Evolutionary conservation across 228 moss, liverwort and hornwort genomes (phyloP).

Genomic region (Sphagnum magellanicum): DNA sequence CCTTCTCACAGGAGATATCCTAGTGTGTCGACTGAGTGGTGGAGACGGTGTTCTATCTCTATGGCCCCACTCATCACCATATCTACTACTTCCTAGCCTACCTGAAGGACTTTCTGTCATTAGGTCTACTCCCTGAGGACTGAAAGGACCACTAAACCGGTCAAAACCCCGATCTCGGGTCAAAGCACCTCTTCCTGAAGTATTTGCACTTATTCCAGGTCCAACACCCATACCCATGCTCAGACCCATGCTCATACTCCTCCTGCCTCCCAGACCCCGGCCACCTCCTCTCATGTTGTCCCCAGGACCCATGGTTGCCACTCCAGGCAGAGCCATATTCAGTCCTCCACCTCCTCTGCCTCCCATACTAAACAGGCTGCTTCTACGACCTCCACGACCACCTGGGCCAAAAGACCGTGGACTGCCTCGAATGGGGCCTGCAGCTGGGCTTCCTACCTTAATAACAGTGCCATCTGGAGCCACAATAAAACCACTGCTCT

Average conservation of each 20-base stretch:
- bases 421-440: constrained; percentile 52
- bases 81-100: constrained; percentile 49
- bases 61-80: constrained; percentile 48
- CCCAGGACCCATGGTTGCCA: constrained; percentile 51
- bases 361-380: constrained; percentile 57
- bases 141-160: constrained; percentile 47
- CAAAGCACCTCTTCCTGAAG: constrained; percentile 37
- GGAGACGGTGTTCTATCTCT: constrained; percentile 28
- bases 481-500: constrained; percentile 99
- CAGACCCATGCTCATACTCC: constrained; percentile 54
- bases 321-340: constrained; percentile 50
- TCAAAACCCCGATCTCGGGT: constrained; percentile 63
- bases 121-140: constrained; percentile 41
- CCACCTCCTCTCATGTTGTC: constrained; percentile 53
- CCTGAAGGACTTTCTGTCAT: constrained; percentile 41
- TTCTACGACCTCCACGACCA: constrained; percentile 53
- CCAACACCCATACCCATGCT: constrained; percentile 52
- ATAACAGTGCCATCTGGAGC: constrained; percentile 96
- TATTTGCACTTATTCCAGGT: constrained; percentile 45
- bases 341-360: constrained; percentile 26
- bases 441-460: constrained; percentile 55
- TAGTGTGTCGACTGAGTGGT: constrained; percentile 46
- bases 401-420: constrained; percentile 9
- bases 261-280: constrained; percentile 43
- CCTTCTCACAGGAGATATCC: constrained; percentile 38